These are phyloP conservation scores for Mycena venus DNA, from an alignment of 768 basidiomycete genomes.

Conservation along the genomic window DNA sequence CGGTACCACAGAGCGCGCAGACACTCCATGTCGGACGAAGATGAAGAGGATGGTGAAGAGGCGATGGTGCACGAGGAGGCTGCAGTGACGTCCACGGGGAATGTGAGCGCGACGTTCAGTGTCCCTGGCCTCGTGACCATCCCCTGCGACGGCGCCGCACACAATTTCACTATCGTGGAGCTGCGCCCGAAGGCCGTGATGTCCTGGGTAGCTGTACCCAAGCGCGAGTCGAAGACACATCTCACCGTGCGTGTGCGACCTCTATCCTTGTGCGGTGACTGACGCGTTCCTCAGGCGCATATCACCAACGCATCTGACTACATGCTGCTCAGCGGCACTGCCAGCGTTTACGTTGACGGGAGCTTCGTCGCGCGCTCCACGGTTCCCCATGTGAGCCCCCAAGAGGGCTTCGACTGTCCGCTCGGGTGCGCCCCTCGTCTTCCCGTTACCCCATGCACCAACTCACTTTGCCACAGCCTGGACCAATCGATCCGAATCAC, in stretches of 20 bases:
- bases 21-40: no score
- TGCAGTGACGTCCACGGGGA: conserved; percentile 51
- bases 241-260: conserved; percentile 47
- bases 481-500: conserved; percentile 57
- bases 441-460: background rate
- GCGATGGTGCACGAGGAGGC: background rate
- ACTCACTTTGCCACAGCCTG: conserved; percentile 38
- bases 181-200: conserved; percentile 53
- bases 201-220: conserved; percentile 59
- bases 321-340: conserved; percentile 60
- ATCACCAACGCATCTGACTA: conserved; percentile 70
- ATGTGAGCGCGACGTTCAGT: conserved; percentile 55
- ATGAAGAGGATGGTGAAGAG: no score
- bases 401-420: conserved; percentile 60
- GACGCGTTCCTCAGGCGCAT: conserved; percentile 49
- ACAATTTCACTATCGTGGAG: conserved; percentile 57
- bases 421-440: conserved; percentile 51
- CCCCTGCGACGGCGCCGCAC: conserved; percentile 54
- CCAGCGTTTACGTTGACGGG: conserved; percentile 68
- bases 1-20: no score
- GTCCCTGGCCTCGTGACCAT: conserved; percentile 58
- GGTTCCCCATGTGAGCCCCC: conserved; percentile 56
- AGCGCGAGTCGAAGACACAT: conserved; percentile 52
- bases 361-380: conserved; percentile 65
- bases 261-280: background rate